phyloP scores from a whole-genome alignment of 495 filamentous ascomycete species.

The Aspergillus sclerotioniger region DNA sequence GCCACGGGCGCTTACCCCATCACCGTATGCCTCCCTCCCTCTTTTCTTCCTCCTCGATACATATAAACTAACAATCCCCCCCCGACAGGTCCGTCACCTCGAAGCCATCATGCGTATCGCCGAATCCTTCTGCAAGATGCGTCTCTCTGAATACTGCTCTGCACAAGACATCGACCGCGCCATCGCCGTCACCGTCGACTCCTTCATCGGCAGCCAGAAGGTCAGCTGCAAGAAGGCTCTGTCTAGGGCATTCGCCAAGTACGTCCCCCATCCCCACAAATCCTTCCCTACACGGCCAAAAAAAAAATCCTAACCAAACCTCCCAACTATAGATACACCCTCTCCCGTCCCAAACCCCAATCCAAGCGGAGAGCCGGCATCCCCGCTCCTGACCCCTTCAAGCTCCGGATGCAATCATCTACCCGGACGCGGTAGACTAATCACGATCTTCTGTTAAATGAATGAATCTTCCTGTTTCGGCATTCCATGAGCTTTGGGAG shows the following conservation, averaged over 20 bases:
- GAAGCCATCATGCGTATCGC: slow-evolving; percentile 95
- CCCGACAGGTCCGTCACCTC: slow-evolving; percentile 94
- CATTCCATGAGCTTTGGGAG: background rate
- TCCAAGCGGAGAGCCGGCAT: slow-evolving; percentile 47
- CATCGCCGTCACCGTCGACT: slow-evolving; percentile 94
- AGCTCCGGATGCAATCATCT: background rate
- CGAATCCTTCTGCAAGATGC: slow-evolving; percentile 94
- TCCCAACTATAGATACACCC: slow-evolving; percentile 38
- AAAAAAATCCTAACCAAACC: slow-evolving; percentile 20
- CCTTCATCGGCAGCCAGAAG: slow-evolving; percentile 95
- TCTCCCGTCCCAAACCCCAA: slow-evolving; percentile 45
- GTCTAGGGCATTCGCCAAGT: slow-evolving; percentile 96
- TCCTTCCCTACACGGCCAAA: background rate
- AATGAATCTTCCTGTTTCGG: background rate
- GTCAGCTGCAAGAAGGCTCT: slow-evolving; percentile 97
- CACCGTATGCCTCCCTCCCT: slow-evolving; percentile 63
- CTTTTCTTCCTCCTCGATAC: background rate
- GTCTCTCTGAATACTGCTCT: slow-evolving; percentile 87
- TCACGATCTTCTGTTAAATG: background rate
- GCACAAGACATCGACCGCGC: slow-evolving; percentile 91
- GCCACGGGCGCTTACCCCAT: slow-evolving; percentile 97
- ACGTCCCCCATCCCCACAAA: slow-evolving; percentile 34
- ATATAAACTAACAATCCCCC: background rate
- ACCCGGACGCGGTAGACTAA: slow-evolving; percentile 10
- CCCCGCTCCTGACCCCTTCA: slow-evolving; percentile 30